Base-by-base conservation (phyloP, 1,139 yeast species). In the Pichia sp. region DNA sequence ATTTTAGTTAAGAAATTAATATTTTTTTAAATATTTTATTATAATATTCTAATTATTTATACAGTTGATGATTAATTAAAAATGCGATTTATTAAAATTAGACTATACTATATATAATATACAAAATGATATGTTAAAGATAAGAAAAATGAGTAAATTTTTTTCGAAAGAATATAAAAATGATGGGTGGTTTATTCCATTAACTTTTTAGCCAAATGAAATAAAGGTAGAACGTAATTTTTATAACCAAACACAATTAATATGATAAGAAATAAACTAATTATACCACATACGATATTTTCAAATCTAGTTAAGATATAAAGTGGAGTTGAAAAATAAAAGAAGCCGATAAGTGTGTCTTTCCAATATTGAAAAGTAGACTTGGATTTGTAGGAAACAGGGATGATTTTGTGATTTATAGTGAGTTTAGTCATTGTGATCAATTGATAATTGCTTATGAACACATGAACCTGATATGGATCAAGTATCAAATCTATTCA, bases 191-290 rank as follows among this genome's bases (percentile, higher is more conserved):
- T 25, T 30, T 6, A 31, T 28, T 33, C 33, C 6, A 39, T 36
- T 3, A 48, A 25, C 5, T 32, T 33, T 31, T 43, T 44, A 7
- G 45, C 9, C 10, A 47, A n/a, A 11, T 33, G 35, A 30, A 50
- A 29, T 8, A 48, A 31, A 5, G 53, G 53, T 11, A 44, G 28
- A 8, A 51, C 39, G 27, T 48, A 51, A n/a, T 48, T 51, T n/a
- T 48, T 48, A 25, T 40, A 46, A 2, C 52, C 53, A 29, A 43
- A 11, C 2, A 40, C 25, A 4, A 43, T 27, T n/a, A 51, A 32
- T 11, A 29, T 11, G 9, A 38, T 11, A 7, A 51, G 27, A 3
- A 43, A 7, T 1, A 46, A 30, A 1, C 10, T 30, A 7, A 51
- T n/a, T 3, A 44, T 10, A 7, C 30, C 18, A 26, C 34, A 39